Percentiles rank a stretch among this genome's conserved stretches.
These are phyloP conservation scores for Prunus armeniaca DNA, from an alignment of 306 rosid genomes.

Conservation along the genomic window DNA sequence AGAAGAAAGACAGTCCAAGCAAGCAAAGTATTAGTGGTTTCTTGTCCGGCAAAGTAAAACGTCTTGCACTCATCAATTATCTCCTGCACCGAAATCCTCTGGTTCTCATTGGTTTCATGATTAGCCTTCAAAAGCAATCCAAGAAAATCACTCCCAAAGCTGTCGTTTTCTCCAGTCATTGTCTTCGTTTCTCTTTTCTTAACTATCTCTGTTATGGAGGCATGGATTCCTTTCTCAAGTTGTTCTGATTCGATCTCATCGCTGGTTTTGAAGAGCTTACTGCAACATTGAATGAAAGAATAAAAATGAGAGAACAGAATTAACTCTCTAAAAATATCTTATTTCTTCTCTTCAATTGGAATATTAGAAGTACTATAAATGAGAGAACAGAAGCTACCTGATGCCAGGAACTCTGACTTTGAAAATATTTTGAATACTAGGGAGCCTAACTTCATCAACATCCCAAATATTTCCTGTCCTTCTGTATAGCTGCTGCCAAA, in stretches of 20 bases:
- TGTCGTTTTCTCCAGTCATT: conserved; percentile 4
- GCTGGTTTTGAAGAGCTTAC: background rate
- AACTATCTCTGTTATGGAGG: conserved; percentile 12
- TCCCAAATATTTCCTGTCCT: background rate
- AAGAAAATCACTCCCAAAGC: conserved; percentile 35
- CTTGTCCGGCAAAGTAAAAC: conserved; percentile 16
- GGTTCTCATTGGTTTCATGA: conserved; percentile 18
- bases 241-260: conserved; percentile 27
- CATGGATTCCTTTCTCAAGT: conserved; percentile 24
- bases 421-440: background rate
- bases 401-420: background rate
- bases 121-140: conserved; percentile 26
- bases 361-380: background rate
- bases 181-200: conserved; percentile 21
- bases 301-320: background rate
- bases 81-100: conserved; percentile 20
- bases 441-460: background rate
- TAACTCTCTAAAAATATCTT: background rate
- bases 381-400: background rate
- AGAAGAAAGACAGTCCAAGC: conserved; percentile 34
- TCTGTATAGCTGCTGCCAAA: background rate
- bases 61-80: conserved; percentile 34
- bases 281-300: conserved; percentile 9
- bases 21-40: conserved; percentile 29
- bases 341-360: too few relatives aligned